Percentiles rank a stretch among this genome's conserved stretches.
These are phyloP conservation scores for Aspergillus clavatus DNA, from an alignment of 2,329 filamentous ascomycete species.

Conservation along the genomic window DNA sequence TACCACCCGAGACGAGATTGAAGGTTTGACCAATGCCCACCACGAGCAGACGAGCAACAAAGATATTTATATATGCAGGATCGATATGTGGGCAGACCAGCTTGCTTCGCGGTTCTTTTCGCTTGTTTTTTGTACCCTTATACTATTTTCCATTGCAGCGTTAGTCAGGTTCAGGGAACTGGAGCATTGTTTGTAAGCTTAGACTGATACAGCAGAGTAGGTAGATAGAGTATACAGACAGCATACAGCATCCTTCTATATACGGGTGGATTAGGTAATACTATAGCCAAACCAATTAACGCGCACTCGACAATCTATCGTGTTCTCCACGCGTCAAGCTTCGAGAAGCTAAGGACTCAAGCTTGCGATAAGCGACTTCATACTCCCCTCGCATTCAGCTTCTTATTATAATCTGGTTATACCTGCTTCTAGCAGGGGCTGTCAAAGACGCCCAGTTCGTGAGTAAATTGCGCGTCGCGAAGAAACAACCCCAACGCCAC, in stretches of 20 bases:
- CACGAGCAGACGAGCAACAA: not conserved
- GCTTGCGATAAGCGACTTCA: not conserved
- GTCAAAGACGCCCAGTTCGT: not conserved
- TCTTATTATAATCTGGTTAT: too few species aligned
- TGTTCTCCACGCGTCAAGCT: slow-evolving; percentile 33
- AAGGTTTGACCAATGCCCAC: not conserved
- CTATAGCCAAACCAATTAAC: slow-evolving; percentile 14
- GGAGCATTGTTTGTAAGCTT: not conserved
- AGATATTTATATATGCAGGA: not conserved
- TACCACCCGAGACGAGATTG: not conserved
- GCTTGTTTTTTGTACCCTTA: not conserved
- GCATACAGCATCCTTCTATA: too few species aligned
- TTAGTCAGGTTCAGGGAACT: not conserved
- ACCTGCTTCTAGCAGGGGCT: too few species aligned
- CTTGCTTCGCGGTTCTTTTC: not conserved
- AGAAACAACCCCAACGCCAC: not conserved
- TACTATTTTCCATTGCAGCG: not conserved
- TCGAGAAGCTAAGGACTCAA: slow-evolving; percentile 6
- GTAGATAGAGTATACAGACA: too few species aligned
- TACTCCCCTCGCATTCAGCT: too few species aligned
- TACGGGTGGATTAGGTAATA: slow-evolving; percentile 9
- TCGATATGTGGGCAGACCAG: not conserved
- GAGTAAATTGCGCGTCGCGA: not conserved
- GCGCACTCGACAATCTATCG: slow-evolving; percentile 12
- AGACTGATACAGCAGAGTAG: too few species aligned